Conservation (phyloP, 306 rosid genomes). For the Sicyos edulis region DNA sequence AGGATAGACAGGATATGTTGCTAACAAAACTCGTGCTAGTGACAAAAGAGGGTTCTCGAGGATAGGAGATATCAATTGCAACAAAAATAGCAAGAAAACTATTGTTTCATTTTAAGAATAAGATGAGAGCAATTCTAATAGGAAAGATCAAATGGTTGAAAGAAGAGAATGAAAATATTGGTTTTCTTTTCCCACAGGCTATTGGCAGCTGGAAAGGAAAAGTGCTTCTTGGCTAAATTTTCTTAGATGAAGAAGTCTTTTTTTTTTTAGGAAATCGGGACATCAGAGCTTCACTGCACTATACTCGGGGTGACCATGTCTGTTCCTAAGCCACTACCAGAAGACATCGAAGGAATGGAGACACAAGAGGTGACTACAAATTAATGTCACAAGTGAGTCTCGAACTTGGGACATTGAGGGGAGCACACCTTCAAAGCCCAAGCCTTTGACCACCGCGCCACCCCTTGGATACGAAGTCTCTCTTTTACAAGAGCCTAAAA, state of each 20-base stretch:
- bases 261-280: no score
- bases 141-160: background rate
- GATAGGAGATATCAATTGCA: background rate
- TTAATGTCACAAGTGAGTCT: no score
- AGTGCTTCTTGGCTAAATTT: background rate
- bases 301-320: no score
- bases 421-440: no score
- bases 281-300: no score
- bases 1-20: background rate
- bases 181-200: background rate
- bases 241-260: background rate
- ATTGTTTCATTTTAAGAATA: background rate
- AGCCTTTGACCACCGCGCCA: no score
- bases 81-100: background rate
- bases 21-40: background rate
- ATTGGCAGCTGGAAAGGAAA: slow-evolving; percentile 5
- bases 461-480: no score
- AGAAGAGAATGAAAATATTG: background rate
- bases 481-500: background rate
- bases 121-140: background rate
- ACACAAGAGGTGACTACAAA: no score
- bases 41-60: background rate
- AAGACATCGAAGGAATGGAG: no score
- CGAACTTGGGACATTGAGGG: no score
- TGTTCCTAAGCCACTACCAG: no score